Base-by-base conservation (phyloP, 2,329 filamentous ascomycete species). In the Ophiosphaerella narmari region DNA sequence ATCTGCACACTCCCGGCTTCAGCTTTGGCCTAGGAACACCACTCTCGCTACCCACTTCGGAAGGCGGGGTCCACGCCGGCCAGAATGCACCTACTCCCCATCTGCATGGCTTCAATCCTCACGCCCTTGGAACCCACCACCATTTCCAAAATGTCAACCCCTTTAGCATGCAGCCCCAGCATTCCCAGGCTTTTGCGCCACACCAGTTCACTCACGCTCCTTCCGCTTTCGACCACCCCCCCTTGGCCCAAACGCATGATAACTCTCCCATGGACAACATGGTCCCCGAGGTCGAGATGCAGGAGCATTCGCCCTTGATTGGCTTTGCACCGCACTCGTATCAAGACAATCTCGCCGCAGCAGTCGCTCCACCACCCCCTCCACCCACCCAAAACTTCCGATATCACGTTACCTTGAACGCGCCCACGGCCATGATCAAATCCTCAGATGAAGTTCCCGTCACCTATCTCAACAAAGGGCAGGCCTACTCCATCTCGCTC, bases 401-500 rank as follows among this genome's bases (percentile, higher is more conserved):
- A 35, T 97, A 90, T 68, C 89, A 94, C 69, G 88, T 90, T 43
- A 94, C 90, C 0, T 76, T 99, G 39, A 95, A 96, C 71, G 93
- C 94, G 1, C 91, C 93, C 3, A 99, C 94, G 0, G 94, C 94
- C 7, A 99, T 97, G 94, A 88, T 95, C 67, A 95, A 89, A 72
- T 86, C 91, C 54, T 76, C 86, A 1, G 89, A 95, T 52, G 93
- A 97, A 71, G 95, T 97, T 21, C 94, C 94, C 0, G 85, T 97
- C n/a, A 97, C 93, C 0, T 99, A 99, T 70, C 82, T 99, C 14
- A 99, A 99, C 77, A 97, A 97, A 74, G 92, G 93, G 21, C 93
- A 97, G 71, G 90, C 91, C 13, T 99, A 99, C 71, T 89, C 90
- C 0, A 79, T 99, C 14, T 89, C 89, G 2, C 83, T 99, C 24